Percentiles rank a stretch among this genome's conserved stretches.
phyloP scores from a whole-genome alignment of 1,139 yeast species.

The Geotrichum aggregatum region DNA sequence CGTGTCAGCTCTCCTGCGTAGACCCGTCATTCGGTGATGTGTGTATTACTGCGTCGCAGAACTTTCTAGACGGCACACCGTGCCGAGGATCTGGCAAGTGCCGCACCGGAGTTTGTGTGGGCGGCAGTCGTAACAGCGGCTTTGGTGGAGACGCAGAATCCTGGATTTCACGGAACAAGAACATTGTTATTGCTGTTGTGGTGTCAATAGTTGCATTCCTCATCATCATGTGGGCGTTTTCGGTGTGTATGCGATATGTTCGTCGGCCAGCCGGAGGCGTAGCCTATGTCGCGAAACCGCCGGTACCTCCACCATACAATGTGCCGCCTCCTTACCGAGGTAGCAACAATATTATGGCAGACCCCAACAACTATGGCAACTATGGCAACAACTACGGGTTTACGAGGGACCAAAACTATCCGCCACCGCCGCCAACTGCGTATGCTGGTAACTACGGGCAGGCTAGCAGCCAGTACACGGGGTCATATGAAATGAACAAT shows the following conservation, averaged over 20 bases:
- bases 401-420: neutral
- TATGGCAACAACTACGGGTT: slow-evolving; percentile 8
- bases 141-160: slow-evolving; percentile 16
- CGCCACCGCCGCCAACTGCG: slow-evolving; percentile 18
- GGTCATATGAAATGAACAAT: slow-evolving; percentile 10
- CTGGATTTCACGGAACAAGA: slow-evolving; percentile 22
- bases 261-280: slow-evolving; percentile 1
- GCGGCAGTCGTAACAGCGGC: slow-evolving; percentile 25
- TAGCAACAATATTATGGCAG: slow-evolving; percentile 2
- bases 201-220: slow-evolving; percentile 20
- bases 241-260: slow-evolving; percentile 15
- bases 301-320: neutral
- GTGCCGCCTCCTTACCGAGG: slow-evolving; percentile 6
- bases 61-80: slow-evolving; percentile 41
- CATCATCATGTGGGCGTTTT: slow-evolving; percentile 19
- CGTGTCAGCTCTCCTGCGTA: slow-evolving; percentile 37
- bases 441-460: neutral
- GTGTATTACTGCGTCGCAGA: slow-evolving; percentile 36
- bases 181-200: slow-evolving; percentile 25
- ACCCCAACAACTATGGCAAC: slow-evolving; percentile 5
- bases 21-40: slow-evolving; percentile 31
- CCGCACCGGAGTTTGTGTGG: slow-evolving; percentile 36
- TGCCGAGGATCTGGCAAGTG: slow-evolving; percentile 38
- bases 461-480: neutral
- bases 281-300: neutral